Conservation (phyloP, 352 stramenopile genomes). For the Pythium grandisporangium region DNA sequence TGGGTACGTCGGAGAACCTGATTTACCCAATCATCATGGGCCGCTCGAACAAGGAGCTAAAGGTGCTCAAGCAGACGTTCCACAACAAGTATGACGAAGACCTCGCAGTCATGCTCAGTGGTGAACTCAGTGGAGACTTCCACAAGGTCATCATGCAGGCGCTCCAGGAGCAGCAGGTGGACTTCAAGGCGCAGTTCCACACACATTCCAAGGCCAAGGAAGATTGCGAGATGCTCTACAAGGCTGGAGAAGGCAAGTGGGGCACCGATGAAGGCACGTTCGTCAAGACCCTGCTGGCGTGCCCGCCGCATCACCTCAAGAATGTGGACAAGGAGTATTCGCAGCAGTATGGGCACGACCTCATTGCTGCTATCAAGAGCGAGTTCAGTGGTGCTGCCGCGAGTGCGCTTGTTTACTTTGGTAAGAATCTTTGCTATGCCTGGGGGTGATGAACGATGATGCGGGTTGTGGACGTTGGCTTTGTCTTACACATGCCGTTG, state of each 20-base stretch:
- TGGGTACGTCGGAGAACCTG: conserved; percentile 62
- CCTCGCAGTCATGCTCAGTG: conserved; percentile 47
- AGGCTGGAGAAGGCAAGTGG: conserved; percentile 58
- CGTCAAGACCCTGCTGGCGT: conserved; percentile 45
- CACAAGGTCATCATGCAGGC: conserved; percentile 67
- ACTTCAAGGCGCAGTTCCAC: conserved; percentile 57
- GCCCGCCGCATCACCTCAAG: conserved; percentile 44
- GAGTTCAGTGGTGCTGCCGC: conserved; percentile 78
- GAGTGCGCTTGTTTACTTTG: conserved; percentile 51
- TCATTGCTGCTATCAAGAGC: conserved; percentile 67
- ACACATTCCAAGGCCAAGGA: conserved; percentile 54
- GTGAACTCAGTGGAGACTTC: conserved; percentile 68
- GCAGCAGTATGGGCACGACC: conserved; percentile 74
- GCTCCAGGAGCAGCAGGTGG: conserved; percentile 31
- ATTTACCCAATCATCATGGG: conserved; percentile 59
- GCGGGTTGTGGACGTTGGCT: not conserved
- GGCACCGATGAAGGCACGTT: conserved; percentile 73
- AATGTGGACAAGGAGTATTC: conserved; percentile 68
- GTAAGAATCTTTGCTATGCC: conserved; percentile 2
- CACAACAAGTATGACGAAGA: conserved; percentile 63
- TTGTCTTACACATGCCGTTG: not conserved
- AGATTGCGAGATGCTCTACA: conserved; percentile 60
- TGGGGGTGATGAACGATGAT: too few species aligned
- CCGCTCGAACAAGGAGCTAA: conserved; percentile 73
- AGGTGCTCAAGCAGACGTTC: conserved; percentile 73